These are phyloP conservation scores for Sporobolomyces pararoseus DNA, from an alignment of 768 basidiomycete species.

Conservation along the genomic window DNA sequence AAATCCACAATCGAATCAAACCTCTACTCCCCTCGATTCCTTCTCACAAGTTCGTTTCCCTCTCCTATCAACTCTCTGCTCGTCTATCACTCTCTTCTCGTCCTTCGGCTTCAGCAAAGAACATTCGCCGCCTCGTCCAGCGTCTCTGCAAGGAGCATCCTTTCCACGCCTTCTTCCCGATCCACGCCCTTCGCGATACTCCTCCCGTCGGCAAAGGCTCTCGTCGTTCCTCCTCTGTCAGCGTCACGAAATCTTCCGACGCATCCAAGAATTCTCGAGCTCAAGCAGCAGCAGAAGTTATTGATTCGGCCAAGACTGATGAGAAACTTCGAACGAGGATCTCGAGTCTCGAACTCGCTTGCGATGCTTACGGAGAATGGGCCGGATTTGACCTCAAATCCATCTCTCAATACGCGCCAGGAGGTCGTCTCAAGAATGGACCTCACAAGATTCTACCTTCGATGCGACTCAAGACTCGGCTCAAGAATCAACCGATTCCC, in stretches of 20 bases:
- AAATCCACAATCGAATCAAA: conserved; percentile 51
- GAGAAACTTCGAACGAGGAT: conserved; percentile 7
- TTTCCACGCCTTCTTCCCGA: conserved; percentile 86
- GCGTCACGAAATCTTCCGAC: neutral
- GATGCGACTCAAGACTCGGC: conserved; percentile 53
- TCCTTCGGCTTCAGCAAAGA: conserved; percentile 55
- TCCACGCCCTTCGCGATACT: conserved; percentile 62
- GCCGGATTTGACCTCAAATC: conserved; percentile 19
- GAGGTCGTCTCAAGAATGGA: conserved; percentile 4
- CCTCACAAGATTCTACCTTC: neutral
- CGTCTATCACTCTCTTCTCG: conserved; percentile 60
- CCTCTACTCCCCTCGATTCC: conserved; percentile 60
- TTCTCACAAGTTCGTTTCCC: conserved; percentile 81
- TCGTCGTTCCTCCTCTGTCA: conserved; percentile 27
- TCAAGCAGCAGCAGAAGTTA: conserved; percentile 40
- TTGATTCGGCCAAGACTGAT: conserved; percentile 20
- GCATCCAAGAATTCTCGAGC: conserved; percentile 23
- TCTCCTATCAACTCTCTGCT: conserved; percentile 91
- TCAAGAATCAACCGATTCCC: conserved; percentile 66
- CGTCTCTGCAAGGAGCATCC: conserved; percentile 82
- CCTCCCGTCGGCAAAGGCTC: neutral
- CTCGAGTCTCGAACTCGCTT: conserved; percentile 37
- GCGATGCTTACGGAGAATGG: conserved; percentile 43
- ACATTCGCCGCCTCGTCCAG: conserved; percentile 63
- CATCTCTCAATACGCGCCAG: neutral